Percentiles rank a stretch among this genome's conserved stretches.
Conservation (phyloP, 1,284 basidiomycete genomes). For the Rhodotorula sp. region DNA sequence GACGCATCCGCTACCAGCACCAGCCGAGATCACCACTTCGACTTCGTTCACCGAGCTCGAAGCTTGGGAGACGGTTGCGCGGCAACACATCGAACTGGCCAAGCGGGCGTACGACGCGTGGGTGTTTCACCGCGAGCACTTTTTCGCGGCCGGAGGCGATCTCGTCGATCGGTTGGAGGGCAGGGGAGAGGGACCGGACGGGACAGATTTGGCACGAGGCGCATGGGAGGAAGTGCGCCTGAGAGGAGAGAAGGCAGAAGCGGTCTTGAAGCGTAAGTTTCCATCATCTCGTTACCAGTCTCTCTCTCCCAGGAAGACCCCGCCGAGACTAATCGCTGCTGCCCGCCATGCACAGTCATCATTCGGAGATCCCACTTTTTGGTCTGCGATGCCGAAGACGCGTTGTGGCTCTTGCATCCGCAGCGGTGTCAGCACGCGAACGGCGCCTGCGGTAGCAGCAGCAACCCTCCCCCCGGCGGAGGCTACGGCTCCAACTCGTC, state of each 20-base stretch:
- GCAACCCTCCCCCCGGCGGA: neutral
- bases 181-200: conserved; percentile 16
- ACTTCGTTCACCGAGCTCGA: conserved; percentile 29
- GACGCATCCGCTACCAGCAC: conserved; percentile 11
- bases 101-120: conserved; percentile 31
- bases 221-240: conserved; percentile 33
- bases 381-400: conserved; percentile 38
- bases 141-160: conserved; percentile 27
- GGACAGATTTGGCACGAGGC: conserved; percentile 16
- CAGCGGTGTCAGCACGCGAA: conserved; percentile 11
- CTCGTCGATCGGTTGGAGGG: conserved; percentile 27
- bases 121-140: conserved; percentile 35
- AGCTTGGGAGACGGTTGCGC: conserved; percentile 27
- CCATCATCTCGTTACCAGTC: neutral
- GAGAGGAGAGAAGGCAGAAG: conserved; percentile 28
- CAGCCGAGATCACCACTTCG: conserved; percentile 18
- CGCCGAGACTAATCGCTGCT: too few species aligned
- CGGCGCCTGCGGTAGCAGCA: conserved; percentile 4
- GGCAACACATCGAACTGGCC: conserved; percentile 23
- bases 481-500: conserved; percentile 13
- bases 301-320: too few species aligned
- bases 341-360: conserved; percentile 10
- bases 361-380: conserved; percentile 33
- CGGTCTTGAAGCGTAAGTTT: conserved; percentile 28
- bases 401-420: conserved; percentile 35